Base-by-base conservation (phyloP, 306 rosid genomes). In the Fragaria vesca region DNA sequence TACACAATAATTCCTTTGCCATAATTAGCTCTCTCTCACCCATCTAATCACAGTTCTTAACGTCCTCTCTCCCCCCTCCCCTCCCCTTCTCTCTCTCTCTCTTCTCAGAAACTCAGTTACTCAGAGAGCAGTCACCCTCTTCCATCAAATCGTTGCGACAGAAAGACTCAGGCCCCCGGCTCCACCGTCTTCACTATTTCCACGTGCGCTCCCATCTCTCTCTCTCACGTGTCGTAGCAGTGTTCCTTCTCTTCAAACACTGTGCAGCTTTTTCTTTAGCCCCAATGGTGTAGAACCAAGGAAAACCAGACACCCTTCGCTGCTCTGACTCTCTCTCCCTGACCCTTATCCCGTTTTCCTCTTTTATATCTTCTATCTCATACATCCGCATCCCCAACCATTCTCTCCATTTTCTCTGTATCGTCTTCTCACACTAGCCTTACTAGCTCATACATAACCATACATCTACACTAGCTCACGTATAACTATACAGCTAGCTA, bases 221-320 rank as follows among this genome's bases (percentile, higher is more conserved):
- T 17, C 28, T 17, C 79, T 75, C 83, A 83, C 87, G 83, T 86
- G 88, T 42, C 85, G 26, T 73, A 8, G 43, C 74, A 12, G 30
- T 20, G 17, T 16, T 47, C 26, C 26, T 36, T 38, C 71, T 62
- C 50, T 60, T 17, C 71, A 21, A 62, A 61, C 63, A 65, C 63
- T 70, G 47, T 81, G 76, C 88, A 85, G 84, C 82, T 54, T 79
- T 85, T 81, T 66, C 71, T 73, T 76, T 79, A 73, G 73, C 79
- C 54, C 86, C 78, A 67, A 82, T 72, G 84, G 78, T 63, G 61
- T 54, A 65, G 66, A 80, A 67, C 79, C 73, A 36, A 12, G 73
- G 50, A 79, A 79, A 34, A 76, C 15, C 69, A 65, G 60, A 65
- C 74, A 58, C 74, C 71, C 73, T 71, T 76, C 83, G 18, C 71